Evolutionary conservation across 2,329 filamentous ascomycete species (phyloP).

Genomic region (Diaporthe sp.): DNA sequence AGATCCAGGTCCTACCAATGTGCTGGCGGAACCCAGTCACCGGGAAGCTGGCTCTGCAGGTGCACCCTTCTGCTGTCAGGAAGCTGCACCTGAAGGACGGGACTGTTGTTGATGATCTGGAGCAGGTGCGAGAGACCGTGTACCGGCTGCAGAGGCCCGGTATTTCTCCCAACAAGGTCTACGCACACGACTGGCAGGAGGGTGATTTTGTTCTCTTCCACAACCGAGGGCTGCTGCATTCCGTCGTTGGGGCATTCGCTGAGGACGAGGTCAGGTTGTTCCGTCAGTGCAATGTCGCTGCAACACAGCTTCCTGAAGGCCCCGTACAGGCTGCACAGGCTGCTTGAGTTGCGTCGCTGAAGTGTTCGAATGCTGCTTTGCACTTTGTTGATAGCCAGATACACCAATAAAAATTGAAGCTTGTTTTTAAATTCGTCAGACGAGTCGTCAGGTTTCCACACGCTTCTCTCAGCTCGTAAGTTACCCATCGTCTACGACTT

Average conservation of each 20-base stretch:
- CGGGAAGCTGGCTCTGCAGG: constrained; percentile 76
- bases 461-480: too few species aligned
- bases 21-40: constrained; percentile 83
- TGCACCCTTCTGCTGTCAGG: constrained; percentile 79
- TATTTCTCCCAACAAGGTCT: constrained; percentile 77
- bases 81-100: constrained; percentile 77
- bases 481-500: too few species aligned
- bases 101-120: constrained; percentile 76
- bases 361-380: too few species aligned
- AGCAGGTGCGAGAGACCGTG: constrained; percentile 75
- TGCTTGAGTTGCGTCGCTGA: constrained; percentile 14
- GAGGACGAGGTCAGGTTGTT: constrained; percentile 82
- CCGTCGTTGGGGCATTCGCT: constrained; percentile 80
- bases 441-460: too few species aligned
- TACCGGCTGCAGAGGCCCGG: constrained; percentile 78
- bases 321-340: constrained; percentile 48
- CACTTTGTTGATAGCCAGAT: not conserved
- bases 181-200: constrained; percentile 82
- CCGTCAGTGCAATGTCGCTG: constrained; percentile 84
- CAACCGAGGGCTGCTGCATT: constrained; percentile 81
- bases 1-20: constrained; percentile 81
- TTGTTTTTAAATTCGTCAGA: not conserved
- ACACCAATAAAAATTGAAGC: not conserved
- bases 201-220: constrained; percentile 84
- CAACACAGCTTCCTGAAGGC: constrained; percentile 67